These are phyloP conservation scores for Petunia secreta DNA, from an alignment of 257 asterid genomes.

Conservation along the genomic window DNA sequence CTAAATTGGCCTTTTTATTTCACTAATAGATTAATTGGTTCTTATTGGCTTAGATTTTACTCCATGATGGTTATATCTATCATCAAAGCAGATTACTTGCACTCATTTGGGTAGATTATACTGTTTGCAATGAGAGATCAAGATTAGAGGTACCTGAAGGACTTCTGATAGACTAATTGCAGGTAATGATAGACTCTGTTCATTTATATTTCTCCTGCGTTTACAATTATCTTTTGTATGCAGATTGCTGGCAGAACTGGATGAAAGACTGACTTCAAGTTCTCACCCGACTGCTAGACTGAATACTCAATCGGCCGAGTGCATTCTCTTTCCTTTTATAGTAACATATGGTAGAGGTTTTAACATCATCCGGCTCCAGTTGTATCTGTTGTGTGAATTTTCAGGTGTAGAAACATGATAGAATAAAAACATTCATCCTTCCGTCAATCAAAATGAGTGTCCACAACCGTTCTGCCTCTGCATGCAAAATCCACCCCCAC, in stretches of 20 bases:
- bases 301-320: conserved; percentile 57
- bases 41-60: neutral
- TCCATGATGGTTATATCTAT: neutral
- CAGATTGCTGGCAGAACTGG: conserved; percentile 75
- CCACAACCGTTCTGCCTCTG: neutral
- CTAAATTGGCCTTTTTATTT: neutral
- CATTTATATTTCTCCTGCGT: neutral
- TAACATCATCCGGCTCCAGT: conserved; percentile 41
- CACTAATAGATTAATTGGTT: neutral
- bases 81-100: neutral
- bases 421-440: neutral
- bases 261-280: conserved; percentile 68
- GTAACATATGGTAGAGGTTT: conserved; percentile 49
- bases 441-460: neutral
- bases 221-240: conserved; percentile 12
- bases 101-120: conserved; percentile 50
- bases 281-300: conserved; percentile 59
- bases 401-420: conserved; percentile 20
- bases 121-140: conserved; percentile 58
- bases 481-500: neutral
- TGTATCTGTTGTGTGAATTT: conserved; percentile 38
- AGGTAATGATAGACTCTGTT: conserved; percentile 39
- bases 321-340: conserved; percentile 31
- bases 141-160: conserved; percentile 79
- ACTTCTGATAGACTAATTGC: conserved; percentile 70